phyloP scores from a whole-genome alignment of 2,329 filamentous ascomycete species.

The Pseudovirgaria hyperparasitica region DNA sequence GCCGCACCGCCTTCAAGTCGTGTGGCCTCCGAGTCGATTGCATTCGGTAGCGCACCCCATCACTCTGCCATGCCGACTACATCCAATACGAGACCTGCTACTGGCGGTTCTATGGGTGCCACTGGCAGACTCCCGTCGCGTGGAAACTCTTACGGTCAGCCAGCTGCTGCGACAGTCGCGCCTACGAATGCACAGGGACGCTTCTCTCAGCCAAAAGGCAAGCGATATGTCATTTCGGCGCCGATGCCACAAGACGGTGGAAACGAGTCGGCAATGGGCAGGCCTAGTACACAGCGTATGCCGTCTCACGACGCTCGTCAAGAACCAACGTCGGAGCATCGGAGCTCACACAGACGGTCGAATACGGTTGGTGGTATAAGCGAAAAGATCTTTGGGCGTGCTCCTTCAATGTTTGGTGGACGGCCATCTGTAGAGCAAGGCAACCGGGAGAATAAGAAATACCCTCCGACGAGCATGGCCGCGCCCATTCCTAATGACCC shows the following conservation, averaged over 20 bases:
- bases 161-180: conserved; percentile 73
- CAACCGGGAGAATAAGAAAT: conserved; percentile 53
- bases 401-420: conserved; percentile 67
- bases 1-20: conserved; percentile 18
- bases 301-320: conserved; percentile 42
- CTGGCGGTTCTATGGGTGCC: conserved; percentile 61
- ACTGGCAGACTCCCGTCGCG: conserved; percentile 54
- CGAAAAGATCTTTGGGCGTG: conserved; percentile 74
- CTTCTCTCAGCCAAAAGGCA: conserved; percentile 62
- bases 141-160: conserved; percentile 71
- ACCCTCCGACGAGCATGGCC: conserved; percentile 87
- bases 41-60: conserved; percentile 27
- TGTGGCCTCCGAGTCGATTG: conserved; percentile 32
- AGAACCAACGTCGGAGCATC: conserved; percentile 34
- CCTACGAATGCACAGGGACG: conserved; percentile 81
- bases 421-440: conserved; percentile 18
- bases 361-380: conserved; percentile 48
- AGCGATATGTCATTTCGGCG: conserved; percentile 60
- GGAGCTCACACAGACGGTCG: conserved; percentile 55
- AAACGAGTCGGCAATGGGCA: conserved; percentile 25
- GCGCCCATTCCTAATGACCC: conserved; percentile 49
- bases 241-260: conserved; percentile 49
- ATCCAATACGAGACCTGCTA: conserved; percentile 50
- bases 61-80: no score
- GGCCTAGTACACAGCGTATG: conserved; percentile 42